Percentiles rank a stretch among this genome's conserved stretches.
Evolutionary conservation across 441 rosid genomes (phyloP).

Genomic region (Gossypium gossypioides): DNA sequence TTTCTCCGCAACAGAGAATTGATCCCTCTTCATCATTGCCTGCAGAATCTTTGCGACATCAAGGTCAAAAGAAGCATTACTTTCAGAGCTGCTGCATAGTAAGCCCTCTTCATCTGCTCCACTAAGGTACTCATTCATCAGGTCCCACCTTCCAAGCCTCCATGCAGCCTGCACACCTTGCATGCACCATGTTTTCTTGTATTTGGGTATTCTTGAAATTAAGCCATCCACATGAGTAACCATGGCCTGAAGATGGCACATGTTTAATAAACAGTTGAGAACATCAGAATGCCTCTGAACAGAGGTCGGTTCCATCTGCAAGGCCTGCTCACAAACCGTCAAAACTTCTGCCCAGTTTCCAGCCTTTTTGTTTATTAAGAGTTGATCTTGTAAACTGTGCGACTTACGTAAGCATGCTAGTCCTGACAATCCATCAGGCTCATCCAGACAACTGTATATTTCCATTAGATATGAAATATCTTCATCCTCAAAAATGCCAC

Average conservation of each 20-base stretch:
- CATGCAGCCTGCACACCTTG: slow-evolving; percentile 99
- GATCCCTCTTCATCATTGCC: slow-evolving; percentile 92
- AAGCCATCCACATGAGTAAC: slow-evolving; percentile 94
- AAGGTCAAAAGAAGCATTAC: slow-evolving; percentile 95
- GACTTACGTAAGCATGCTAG: slow-evolving; percentile 84
- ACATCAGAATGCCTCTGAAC: slow-evolving; percentile 94
- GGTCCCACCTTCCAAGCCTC: slow-evolving; percentile 98
- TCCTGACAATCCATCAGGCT: slow-evolving; percentile 93
- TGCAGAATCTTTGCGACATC: slow-evolving; percentile 92
- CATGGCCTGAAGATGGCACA: slow-evolving; percentile 99
- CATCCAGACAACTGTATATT: slow-evolving; percentile 91
- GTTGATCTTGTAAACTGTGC: slow-evolving; percentile 78
- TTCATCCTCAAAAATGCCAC: slow-evolving; percentile 79
- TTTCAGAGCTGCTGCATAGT: slow-evolving; percentile 86
- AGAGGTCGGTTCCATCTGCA: slow-evolving; percentile 93
- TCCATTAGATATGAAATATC: slow-evolving; percentile 95
- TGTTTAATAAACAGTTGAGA: slow-evolving; percentile 86
- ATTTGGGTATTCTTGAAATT: slow-evolving; percentile 78
- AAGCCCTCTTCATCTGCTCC: slow-evolving; percentile 85
- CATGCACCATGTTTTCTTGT: slow-evolving; percentile 98
- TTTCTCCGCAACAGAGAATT: slow-evolving; percentile 68
- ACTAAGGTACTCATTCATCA: slow-evolving; percentile 92
- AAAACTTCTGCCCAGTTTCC: slow-evolving; percentile 99
- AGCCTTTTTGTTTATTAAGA: slow-evolving; percentile 74
- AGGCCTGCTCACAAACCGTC: slow-evolving; percentile 92